Conservation (phyloP, 140 eudicot species). For the Oenanthe javanica region DNA sequence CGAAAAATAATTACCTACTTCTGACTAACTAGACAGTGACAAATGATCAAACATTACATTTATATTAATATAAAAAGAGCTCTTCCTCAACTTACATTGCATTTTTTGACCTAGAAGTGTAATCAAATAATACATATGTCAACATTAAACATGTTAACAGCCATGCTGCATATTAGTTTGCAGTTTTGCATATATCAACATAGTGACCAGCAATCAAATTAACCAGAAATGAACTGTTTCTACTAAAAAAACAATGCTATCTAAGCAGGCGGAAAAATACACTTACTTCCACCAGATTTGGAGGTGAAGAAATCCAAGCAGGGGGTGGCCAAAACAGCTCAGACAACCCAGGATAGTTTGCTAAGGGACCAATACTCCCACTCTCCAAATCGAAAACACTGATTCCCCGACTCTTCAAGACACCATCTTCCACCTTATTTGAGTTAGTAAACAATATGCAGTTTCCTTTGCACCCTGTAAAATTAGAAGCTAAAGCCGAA, state of each 20-base stretch:
- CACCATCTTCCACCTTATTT: slow-evolving; percentile 55
- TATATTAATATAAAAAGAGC: background rate
- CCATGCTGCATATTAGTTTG: background rate
- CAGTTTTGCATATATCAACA: background rate
- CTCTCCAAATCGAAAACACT: slow-evolving; percentile 79
- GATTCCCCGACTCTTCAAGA: slow-evolving; percentile 43
- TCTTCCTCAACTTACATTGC: background rate
- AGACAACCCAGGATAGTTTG: slow-evolving; percentile 36
- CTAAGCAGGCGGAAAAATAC: background rate
- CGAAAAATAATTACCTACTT: background rate
- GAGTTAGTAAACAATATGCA: slow-evolving; percentile 62
- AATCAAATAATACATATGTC: background rate
- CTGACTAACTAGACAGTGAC: background rate
- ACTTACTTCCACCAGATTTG: slow-evolving; percentile 49
- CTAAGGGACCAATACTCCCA: slow-evolving; percentile 59
- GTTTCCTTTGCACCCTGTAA: slow-evolving; percentile 57
- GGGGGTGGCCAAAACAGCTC: slow-evolving; percentile 94
- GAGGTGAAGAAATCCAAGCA: slow-evolving; percentile 49
- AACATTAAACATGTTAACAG: background rate
- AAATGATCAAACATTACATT: background rate
- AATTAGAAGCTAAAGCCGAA: slow-evolving; percentile 53
- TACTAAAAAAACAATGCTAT: background rate
- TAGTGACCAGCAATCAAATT: background rate
- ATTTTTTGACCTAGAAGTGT: background rate
- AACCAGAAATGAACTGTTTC: background rate